These are phyloP conservation scores for Cyberlindnera xylosilytica DNA, from an alignment of 805 yeast species.

Conservation along the genomic window DNA sequence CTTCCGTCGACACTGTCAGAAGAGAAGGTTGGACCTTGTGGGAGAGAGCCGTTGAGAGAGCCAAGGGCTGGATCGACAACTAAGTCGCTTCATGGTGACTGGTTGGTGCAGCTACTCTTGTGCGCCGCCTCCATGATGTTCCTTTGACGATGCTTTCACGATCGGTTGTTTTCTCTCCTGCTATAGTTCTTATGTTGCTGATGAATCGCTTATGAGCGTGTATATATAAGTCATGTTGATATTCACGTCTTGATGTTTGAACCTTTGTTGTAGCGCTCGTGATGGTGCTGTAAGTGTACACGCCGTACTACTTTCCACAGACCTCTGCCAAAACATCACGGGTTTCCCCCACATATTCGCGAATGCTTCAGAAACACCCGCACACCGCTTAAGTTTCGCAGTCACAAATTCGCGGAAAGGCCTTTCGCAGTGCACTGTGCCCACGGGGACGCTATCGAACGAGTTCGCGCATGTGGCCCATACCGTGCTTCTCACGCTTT, in stretches of 20 bases:
- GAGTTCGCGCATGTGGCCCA: slow-evolving; percentile 2
- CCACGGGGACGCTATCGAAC: too few species aligned
- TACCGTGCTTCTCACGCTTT: not conserved
- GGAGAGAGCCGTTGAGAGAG: slow-evolving; percentile 81
- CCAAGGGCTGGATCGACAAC: slow-evolving; percentile 68
- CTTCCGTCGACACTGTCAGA: slow-evolving; percentile 51
- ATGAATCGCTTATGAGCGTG: slow-evolving; percentile 6
- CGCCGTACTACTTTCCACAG: too few species aligned
- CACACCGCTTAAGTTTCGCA: slow-evolving; percentile 10
- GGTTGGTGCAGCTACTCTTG: too few species aligned
- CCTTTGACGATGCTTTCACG: not conserved
- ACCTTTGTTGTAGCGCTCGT: not conserved
- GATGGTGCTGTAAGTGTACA: too few species aligned
- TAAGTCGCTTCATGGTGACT: not conserved
- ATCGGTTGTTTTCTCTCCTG: not conserved
- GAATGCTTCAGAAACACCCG: slow-evolving; percentile 5
- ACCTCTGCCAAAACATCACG: not conserved
- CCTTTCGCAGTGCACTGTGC: not conserved
- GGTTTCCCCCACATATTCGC: not conserved
- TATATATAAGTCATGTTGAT: slow-evolving; percentile 13
- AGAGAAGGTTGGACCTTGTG: slow-evolving; percentile 73
- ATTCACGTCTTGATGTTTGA: slow-evolving; percentile 7
- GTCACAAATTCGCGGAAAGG: slow-evolving; percentile 6
- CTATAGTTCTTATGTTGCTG: slow-evolving; percentile 5
- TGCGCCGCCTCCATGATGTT: too few species aligned